Conservation (phyloP, 345 rosid genomes). For the Lumnitzera littorea region DNA sequence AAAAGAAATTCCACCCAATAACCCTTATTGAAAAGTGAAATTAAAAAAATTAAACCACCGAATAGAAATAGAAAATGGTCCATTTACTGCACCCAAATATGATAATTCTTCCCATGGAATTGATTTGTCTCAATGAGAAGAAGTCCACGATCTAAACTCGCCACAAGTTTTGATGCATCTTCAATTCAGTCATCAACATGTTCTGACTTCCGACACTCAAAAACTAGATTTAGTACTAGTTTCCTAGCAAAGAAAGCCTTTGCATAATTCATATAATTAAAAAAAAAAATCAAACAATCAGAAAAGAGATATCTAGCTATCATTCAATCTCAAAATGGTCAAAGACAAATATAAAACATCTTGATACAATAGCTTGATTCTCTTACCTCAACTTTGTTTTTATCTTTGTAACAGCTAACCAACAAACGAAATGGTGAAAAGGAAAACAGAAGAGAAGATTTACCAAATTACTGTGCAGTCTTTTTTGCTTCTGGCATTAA, state of each 20-base stretch:
- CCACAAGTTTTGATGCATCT: conserved; percentile 24
- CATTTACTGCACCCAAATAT: conserved; percentile 53
- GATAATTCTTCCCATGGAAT: conserved; percentile 70
- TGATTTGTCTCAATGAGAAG: conserved; percentile 36
- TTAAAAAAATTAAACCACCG: too few relatives aligned
- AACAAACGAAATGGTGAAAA: too few relatives aligned
- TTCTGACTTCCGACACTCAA: conserved; percentile 25
- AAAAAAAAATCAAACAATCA: too few relatives aligned
- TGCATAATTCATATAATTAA: too few relatives aligned
- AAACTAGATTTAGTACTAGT: neutral
- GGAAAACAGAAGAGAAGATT: too few relatives aligned
- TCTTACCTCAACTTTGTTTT: conserved; percentile 50
- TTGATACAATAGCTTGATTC: conserved; percentile 2
- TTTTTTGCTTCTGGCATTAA: too few relatives aligned
- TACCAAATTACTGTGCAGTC: too few relatives aligned
- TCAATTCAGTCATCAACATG: conserved; percentile 11
- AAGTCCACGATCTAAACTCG: conserved; percentile 22
- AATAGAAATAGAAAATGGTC: conserved; percentile 30
- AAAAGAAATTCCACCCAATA: too few relatives aligned
- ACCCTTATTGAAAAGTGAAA: too few relatives aligned
- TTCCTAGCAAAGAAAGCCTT: too few relatives aligned
- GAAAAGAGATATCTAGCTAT: too few relatives aligned
- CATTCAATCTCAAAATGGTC: too few relatives aligned
- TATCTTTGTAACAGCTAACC: conserved; percentile 31
- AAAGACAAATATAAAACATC: neutral